Base-by-base conservation (phyloP, 192 early-diverging fungal species). In the Coemansia sp. region DNA sequence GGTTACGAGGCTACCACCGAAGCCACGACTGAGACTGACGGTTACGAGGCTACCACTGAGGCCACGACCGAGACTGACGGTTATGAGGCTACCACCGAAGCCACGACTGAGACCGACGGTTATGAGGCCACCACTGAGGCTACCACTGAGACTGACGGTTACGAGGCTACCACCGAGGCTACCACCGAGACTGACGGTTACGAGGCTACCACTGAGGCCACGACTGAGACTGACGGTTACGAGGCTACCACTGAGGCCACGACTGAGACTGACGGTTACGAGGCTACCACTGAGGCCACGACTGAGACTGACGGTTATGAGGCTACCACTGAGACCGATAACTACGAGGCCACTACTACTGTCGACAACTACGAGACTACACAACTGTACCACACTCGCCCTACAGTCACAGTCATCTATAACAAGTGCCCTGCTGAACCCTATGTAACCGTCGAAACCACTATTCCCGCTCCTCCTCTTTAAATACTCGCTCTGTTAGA, bases 351-450 rank as follows among this genome's bases (percentile, higher is more conserved):
- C 5, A 48, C 46, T n/a, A 49, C 46, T 6, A 49, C 46, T 53
- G 19, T 53, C 11, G 50, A 6, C 6, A 20, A 22, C 12, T 53
- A 53, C 50, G 50, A 22, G 6, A 53, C 50, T 22, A 54, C 51
- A 54, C 1, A 19, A 6, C 25, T 22, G 7, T 22, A 25, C 20
- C 7, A 25, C 8, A 25, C 20, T 25, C 4, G 8, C 7, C 25
- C 51, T 32, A 68, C 66, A 5, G 66, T 57, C 14, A 68, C 66
- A 7, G 11, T 68, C 37, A 61, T 58, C 6, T 42, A 38, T 1
- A 38, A 37, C 45, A 68, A 68, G 57, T 68, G 66, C 57, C 66
- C 66, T 6, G 19, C 44, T n/a, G 20, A 32, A 10, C 55, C 50
- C 5, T 32, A 14, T 39, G 7, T 53, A 4, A 42, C 16, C 22